A percentile compares a stretch with the other conserved stretches of the same genome.
These are phyloP conservation scores for Ilex paraguariensis DNA, from an alignment of 305 asterid species.

Conservation along the genomic window DNA sequence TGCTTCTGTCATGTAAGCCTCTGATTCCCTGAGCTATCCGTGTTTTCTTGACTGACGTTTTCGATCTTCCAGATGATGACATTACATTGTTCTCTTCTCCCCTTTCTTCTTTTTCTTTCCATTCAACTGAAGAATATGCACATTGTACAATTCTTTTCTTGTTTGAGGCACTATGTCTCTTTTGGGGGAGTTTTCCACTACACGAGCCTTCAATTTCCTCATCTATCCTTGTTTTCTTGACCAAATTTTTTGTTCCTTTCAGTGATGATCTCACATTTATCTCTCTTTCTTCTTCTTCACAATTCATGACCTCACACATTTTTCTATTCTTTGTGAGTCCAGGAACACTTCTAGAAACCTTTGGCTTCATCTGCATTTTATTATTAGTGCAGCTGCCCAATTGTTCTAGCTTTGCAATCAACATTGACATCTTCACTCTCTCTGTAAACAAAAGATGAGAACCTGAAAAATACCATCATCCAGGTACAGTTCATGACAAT, in stretches of 20 bases:
- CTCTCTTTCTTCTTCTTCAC: conserved; percentile 44
- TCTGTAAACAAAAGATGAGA: conserved; percentile 2
- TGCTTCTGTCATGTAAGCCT: conserved; percentile 12
- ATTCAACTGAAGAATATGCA: conserved; percentile 1
- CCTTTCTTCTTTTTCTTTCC: conserved; percentile 1
- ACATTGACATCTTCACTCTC: conserved; percentile 31
- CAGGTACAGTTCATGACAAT: background rate
- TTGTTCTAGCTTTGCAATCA: conserved; percentile 32
- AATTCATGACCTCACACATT: conserved; percentile 15
- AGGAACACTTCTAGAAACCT: conserved; percentile 18
- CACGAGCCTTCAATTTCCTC: conserved; percentile 9
- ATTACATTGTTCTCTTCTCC: conserved; percentile 1
- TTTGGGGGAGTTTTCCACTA: conserved; percentile 16
- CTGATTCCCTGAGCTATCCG: conserved; percentile 19
- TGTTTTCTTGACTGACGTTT: conserved; percentile 15
- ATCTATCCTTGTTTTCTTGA: conserved; percentile 11
- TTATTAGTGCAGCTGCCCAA: conserved; percentile 13
- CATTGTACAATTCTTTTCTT: conserved; percentile 4
- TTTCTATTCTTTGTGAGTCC: conserved; percentile 32
- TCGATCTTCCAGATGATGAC: conserved; percentile 13
- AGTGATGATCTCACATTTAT: conserved; percentile 14
- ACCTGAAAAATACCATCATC: background rate
- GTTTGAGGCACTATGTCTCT: conserved; percentile 13
- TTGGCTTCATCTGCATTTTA: conserved; percentile 16
- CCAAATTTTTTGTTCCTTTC: background rate